A percentile compares a stretch with the other conserved stretches of the same genome.
phyloP scores from a whole-genome alignment of 1,284 basidiomycete species.

The Hemileia vastatrix region DNA sequence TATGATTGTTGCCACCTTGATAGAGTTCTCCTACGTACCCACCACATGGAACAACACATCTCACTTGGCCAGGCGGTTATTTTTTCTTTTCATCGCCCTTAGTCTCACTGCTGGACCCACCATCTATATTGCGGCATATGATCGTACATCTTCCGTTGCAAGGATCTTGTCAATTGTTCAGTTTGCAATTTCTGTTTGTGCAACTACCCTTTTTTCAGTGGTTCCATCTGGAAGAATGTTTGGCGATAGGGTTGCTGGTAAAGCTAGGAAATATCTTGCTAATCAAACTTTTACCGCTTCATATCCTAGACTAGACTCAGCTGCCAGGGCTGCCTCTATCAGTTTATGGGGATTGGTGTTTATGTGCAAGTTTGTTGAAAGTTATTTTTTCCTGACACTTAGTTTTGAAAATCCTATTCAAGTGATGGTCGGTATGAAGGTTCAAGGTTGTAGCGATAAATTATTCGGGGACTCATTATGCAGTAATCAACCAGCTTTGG shows the following conservation, averaged over 20 bases:
- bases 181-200: conserved; percentile 73
- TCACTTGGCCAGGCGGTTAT: conserved; percentile 71
- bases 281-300: conserved; percentile 92
- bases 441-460: conserved; percentile 73
- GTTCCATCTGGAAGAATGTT: conserved; percentile 90
- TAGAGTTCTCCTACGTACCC: conserved; percentile 89
- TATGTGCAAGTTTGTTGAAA: conserved; percentile 84
- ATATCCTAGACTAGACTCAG: conserved; percentile 60
- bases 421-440: conserved; percentile 86
- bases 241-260: conserved; percentile 84
- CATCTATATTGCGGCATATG: conserved; percentile 61
- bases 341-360: conserved; percentile 80
- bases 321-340: conserved; percentile 62
- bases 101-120: conserved; percentile 78
- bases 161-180: conserved; percentile 84
- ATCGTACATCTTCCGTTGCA: conserved; percentile 56
- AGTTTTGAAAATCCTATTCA: conserved; percentile 82
- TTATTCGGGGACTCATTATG: conserved; percentile 71
- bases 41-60: conserved; percentile 96
- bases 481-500: conserved; percentile 78
- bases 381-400: conserved; percentile 87
- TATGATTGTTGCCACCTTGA: conserved; percentile 83
- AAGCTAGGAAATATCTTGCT: conserved; percentile 84
- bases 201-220: conserved; percentile 69
- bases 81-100: conserved; percentile 74